Percentiles rank a stretch among this genome's conserved stretches.
Evolutionary conservation across 139 green algal species (phyloP).

Genomic region (Chlorella sp.): DNA sequence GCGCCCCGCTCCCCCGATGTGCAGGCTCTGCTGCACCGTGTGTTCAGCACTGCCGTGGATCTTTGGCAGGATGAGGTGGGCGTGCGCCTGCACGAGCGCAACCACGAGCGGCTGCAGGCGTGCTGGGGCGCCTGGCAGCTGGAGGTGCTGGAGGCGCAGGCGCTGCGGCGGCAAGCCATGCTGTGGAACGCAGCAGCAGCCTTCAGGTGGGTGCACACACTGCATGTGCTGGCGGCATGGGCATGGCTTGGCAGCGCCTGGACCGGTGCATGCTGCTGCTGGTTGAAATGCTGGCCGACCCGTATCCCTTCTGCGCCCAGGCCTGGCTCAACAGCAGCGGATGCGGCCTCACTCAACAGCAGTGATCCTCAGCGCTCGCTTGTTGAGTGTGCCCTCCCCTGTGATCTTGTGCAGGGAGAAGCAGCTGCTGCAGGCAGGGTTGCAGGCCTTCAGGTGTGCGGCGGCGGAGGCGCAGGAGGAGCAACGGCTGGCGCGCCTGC

Average conservation of each 20-base stretch:
- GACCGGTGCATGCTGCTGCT: not conserved
- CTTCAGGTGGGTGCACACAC: not conserved
- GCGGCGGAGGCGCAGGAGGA: not conserved
- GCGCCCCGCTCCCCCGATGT: not conserved
- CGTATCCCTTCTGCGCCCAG: too few relatives aligned
- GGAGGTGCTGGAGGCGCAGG: constrained; percentile 27
- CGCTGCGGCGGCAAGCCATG: constrained; percentile 25
- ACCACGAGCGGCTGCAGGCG: constrained; percentile 10
- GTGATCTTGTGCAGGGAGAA: not conserved
- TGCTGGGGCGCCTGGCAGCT: constrained; percentile 36
- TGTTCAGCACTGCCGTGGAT: constrained; percentile 29
- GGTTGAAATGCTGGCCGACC: not conserved
- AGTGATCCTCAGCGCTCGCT: too few relatives aligned
- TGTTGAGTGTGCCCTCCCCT: too few relatives aligned
- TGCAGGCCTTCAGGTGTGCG: constrained; percentile 11
- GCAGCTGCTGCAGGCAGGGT: constrained; percentile 17
- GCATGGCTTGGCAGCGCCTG: not conserved
- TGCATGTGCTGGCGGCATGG: not conserved
- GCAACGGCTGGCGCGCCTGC: not conserved
- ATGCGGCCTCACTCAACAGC: too few relatives aligned
- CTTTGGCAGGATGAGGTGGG: constrained; percentile 38
- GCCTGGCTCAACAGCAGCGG: too few relatives aligned
- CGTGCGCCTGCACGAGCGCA: constrained; percentile 23
- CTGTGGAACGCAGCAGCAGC: constrained; percentile 27
- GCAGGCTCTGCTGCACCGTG: constrained; percentile 36